Percentiles rank a stretch among this genome's conserved stretches.
phyloP scores from a whole-genome alignment of 2,329 filamentous ascomycete genomes.

The Colletotrichum sp. region DNA sequence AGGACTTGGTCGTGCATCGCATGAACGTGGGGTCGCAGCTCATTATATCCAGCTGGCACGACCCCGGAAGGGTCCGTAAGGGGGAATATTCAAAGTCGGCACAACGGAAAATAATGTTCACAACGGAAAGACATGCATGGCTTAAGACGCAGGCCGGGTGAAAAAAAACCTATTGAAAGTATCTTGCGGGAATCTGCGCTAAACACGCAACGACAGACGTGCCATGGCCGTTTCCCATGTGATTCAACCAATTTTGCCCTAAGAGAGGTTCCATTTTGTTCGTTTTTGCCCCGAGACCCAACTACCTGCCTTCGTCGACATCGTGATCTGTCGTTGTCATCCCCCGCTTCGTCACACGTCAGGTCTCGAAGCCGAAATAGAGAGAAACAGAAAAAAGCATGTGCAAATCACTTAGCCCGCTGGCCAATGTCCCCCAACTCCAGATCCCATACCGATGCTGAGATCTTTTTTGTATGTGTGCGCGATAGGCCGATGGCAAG shows the following conservation, averaged over 20 bases:
- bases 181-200: constrained; percentile 15
- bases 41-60: not conserved
- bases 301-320: constrained; percentile 4
- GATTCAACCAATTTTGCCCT: constrained; percentile 14
- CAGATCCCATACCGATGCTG: constrained; percentile 13
- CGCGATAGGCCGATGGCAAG: constrained; percentile 10
- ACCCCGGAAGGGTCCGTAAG: not conserved
- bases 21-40: not conserved
- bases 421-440: constrained; percentile 21
- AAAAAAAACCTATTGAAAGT: constrained; percentile 16
- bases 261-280: constrained; percentile 4
- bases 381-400: constrained; percentile 6
- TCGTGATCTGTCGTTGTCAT: constrained; percentile 6
- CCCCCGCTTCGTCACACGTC: not conserved
- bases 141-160: not conserved
- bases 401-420: constrained; percentile 20
- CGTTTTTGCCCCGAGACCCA: not conserved
- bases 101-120: not conserved
- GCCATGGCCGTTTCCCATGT: constrained; percentile 16
- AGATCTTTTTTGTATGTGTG: constrained; percentile 13
- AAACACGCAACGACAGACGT: not conserved
- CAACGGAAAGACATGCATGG: not conserved
- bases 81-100: not conserved
- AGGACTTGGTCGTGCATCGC: not conserved
- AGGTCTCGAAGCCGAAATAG: constrained; percentile 2